Evolutionary conservation across 2,329 filamentous ascomycete species (phyloP).

Genomic region (Coleophoma crateriformis): DNA sequence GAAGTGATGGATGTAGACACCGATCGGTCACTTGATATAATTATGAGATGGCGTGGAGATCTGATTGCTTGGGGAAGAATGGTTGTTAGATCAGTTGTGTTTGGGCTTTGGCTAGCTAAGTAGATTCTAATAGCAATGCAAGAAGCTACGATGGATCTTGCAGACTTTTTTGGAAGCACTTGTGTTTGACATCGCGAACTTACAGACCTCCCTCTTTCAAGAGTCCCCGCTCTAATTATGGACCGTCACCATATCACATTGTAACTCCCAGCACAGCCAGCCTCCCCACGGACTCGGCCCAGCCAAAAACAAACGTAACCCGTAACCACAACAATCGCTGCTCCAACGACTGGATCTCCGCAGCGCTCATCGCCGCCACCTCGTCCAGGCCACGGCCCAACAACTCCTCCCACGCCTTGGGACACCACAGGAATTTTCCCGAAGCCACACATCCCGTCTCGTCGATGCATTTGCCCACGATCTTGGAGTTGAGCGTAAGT

Average conservation of each 20-base stretch:
- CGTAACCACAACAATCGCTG: slow-evolving; percentile 44
- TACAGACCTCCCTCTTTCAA: too few species aligned
- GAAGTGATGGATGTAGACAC: too few species aligned
- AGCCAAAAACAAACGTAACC: slow-evolving; percentile 49
- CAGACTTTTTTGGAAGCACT: not conserved
- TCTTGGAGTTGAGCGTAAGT: slow-evolving; percentile 33
- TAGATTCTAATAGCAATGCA: too few species aligned
- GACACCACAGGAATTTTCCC: slow-evolving; percentile 48
- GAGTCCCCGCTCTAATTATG: not conserved
- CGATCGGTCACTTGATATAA: too few species aligned
- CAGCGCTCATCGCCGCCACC: slow-evolving; percentile 28
- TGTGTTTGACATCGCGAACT: too few species aligned
- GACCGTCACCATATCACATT: slow-evolving; percentile 23
- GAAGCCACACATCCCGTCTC: slow-evolving; percentile 48
- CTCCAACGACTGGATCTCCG: slow-evolving; percentile 42
- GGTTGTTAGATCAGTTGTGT: too few species aligned
- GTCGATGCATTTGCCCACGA: slow-evolving; percentile 37
- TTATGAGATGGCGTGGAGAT: too few species aligned
- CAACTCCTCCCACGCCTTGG: slow-evolving; percentile 45
- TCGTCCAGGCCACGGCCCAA: slow-evolving; percentile 37
- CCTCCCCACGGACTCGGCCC: slow-evolving; percentile 34
- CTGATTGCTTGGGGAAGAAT: too few species aligned
- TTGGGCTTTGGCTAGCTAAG: too few species aligned
- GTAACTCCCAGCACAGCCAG: slow-evolving; percentile 37
- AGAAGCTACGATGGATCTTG: too few species aligned